Evolutionary conservation across 2,329 filamentous ascomycete species (phyloP), one percentile per base, ranked within the genome.

Genomic region (Sporothrix dimorphospora): DNA sequence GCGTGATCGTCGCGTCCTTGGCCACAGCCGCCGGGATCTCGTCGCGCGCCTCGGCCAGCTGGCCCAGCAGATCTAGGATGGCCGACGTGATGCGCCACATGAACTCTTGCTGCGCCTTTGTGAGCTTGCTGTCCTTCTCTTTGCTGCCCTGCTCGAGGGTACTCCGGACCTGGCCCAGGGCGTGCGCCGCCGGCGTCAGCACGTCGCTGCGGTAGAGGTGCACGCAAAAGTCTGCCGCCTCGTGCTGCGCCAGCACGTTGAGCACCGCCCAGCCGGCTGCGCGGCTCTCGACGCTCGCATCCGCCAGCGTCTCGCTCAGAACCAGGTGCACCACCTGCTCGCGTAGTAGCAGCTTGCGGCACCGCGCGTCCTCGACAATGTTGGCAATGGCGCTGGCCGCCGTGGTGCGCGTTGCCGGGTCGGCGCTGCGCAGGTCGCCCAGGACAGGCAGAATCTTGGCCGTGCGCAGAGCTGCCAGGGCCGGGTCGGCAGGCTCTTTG

Each of bases 191-290:
- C 24, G 89, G 88, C 38, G 87, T 88, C 73, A 92, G 77, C 16
- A 91, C 80, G 78, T 91, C 89, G 38, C 87, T 81, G 57, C 90
- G 83, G 76, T 86, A 91, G 72, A 92, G 79, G 75, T 92, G 89
- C 24, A 92, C 82, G 74, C 88, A 90, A 73, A 92, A 91, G 76
- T 91, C 90, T 14, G 86, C 82, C 76, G 90, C 89, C 78, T 92
- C 90, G 77, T 90, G 87, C 74, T 87, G 82, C 1, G 86, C 87
- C 70, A 92, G 82, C 55, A 88, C 85, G 75, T 86, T 85, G 69
- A 92, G 81, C 75, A 91, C 90, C 14, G 87, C 86, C 90, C 90
- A 92, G n/a, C 89, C 90, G 24, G 89, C 88, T 57, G 89, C 87
- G 65, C 88, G 85, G 76, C 88, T 89, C 80, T 91, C 89, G 69